Evolutionary conservation across 1,284 basidiomycete genomes (phyloP), one percentile per base, ranked within the genome.

Genomic region (Macrocystidia cucumis): DNA sequence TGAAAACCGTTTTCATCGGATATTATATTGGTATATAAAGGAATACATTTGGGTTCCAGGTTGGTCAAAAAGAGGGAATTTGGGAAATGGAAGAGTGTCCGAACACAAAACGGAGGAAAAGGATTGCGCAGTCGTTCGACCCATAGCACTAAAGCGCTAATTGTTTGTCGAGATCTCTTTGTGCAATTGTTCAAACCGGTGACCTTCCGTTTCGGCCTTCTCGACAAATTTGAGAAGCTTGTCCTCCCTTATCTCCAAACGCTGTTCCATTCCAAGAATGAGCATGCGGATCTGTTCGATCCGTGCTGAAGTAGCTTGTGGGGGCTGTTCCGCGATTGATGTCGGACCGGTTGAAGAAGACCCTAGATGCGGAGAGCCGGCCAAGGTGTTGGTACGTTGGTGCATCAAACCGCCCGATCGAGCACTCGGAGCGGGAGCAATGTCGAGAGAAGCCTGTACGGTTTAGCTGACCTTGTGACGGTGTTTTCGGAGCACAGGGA

Each of bases 221-320:
- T 29, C 40, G n/a, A 34, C 28, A 6, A 20, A 18, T 26, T 30
- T 34, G 8, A 56, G 46, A 18, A 87, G 57, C 48, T 74, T 75
- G 25, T 75, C 72, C 45, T 86, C 78, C 25, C 81, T 67, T 17
- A 55, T 57, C 42, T 81, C 70, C 43, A 86, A 60, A 32, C 81
- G 69, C 46, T 85, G 74, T 43, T 85, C 81, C 78, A 87, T 85
- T 0, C 84, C 83, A 9, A 86, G 61, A 11, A 87, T 69, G 21
- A 86, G 57, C 43, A 81, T 56, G 21, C 77, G 71, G 4, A 86
- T 66, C 44, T 84, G 76, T 43, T 87, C 82, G 25, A 86, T 65
- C 39, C 81, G 77, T 2, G 76, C 68, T 5, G 72, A 51, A 1
- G 58, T 52, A 5, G 62, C 63, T 24, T 34, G 51, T 17, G 43